Evolutionary conservation across 164 flowering plant species (phyloP).

Genomic region (Cinnamomum chago): DNA sequence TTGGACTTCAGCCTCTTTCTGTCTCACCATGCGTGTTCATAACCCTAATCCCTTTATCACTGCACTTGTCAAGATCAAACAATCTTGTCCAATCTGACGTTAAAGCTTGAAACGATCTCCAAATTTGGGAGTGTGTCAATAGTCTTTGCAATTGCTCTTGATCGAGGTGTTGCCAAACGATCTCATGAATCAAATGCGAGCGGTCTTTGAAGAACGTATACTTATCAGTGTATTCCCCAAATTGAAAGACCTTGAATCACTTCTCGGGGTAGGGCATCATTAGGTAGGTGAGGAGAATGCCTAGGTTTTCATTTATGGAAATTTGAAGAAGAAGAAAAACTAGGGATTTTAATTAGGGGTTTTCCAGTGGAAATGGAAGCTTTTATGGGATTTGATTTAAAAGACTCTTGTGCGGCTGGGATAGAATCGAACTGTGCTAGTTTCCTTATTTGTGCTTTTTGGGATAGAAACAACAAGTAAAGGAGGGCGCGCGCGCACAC

Average conservation of each 20-base stretch:
- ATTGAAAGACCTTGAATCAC: slow-evolving; percentile 53
- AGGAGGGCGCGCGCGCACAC: no score
- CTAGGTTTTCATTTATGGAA: slow-evolving; percentile 46
- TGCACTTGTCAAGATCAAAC: slow-evolving; percentile 65
- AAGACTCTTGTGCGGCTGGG: no score
- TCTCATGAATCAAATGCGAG: slow-evolving; percentile 48
- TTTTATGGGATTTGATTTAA: no score
- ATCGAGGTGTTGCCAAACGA: slow-evolving; percentile 52
- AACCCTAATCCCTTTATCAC: slow-evolving; percentile 72
- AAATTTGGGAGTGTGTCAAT: slow-evolving; percentile 68
- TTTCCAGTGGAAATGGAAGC: no score
- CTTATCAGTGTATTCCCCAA: slow-evolving; percentile 37
- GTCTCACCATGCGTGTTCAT: slow-evolving; percentile 75
- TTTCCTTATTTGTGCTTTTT: no score
- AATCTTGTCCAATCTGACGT: slow-evolving; percentile 74
- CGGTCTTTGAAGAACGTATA: slow-evolving; percentile 31
- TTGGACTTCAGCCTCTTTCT: no score
- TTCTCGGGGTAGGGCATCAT: slow-evolving; percentile 52
- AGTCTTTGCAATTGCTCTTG: slow-evolving; percentile 55
- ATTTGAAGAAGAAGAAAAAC: neutral
- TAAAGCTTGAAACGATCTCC: slow-evolving; percentile 69
- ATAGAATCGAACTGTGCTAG: no score
- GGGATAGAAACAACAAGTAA: no score
- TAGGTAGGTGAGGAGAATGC: slow-evolving; percentile 59
- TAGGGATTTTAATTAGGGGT: no score